Percentiles rank a stretch among this genome's conserved stretches.
These are phyloP conservation scores for Xylaria bambusicola DNA, from an alignment of 495 filamentous ascomycete species.

Conservation along the genomic window DNA sequence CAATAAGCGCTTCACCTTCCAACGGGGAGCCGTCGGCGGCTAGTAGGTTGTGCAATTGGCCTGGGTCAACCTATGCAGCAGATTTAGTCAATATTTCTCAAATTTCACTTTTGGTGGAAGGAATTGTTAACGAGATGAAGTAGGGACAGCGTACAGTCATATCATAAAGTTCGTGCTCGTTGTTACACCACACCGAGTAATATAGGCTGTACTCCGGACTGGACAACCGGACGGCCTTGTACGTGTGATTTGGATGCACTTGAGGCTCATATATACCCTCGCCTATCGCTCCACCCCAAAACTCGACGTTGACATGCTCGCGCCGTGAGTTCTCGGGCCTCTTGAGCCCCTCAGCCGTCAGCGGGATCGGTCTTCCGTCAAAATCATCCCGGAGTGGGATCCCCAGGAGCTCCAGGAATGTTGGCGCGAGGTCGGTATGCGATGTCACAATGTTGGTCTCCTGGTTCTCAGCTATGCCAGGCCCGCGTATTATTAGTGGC, in stretches of 20 bases:
- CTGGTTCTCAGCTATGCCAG: slow-evolving; percentile 47
- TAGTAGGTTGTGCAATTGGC: slow-evolving; percentile 58
- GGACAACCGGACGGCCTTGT: slow-evolving; percentile 58
- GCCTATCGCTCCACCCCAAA: slow-evolving; percentile 52
- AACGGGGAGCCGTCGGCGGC: slow-evolving; percentile 2
- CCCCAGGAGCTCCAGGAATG: slow-evolving; percentile 55
- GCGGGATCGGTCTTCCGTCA: slow-evolving; percentile 56
- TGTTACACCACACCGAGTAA: slow-evolving; percentile 64
- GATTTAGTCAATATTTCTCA: slow-evolving; percentile 1
- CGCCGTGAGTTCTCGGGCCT: slow-evolving; percentile 28
- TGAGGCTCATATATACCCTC: slow-evolving; percentile 51
- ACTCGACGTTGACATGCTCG: slow-evolving; percentile 64
- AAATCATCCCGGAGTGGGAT: slow-evolving; percentile 50
- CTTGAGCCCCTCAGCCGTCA: slow-evolving; percentile 28
- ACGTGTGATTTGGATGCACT: slow-evolving; percentile 49
- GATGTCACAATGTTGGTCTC: slow-evolving; percentile 57
- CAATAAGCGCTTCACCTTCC: slow-evolving; percentile 21
- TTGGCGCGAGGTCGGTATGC: slow-evolving; percentile 67
- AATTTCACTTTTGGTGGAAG: not conserved
- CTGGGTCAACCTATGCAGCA: slow-evolving; percentile 54
- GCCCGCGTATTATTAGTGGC: slow-evolving; percentile 61
- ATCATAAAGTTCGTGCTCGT: slow-evolving; percentile 63
- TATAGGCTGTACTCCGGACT: slow-evolving; percentile 55
- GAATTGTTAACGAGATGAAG: not conserved
- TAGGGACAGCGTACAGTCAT: slow-evolving; percentile 42